Evolutionary conservation across 495 filamentous ascomycete species (phyloP).

Genomic region (Hypoxylon crocopeplum): DNA sequence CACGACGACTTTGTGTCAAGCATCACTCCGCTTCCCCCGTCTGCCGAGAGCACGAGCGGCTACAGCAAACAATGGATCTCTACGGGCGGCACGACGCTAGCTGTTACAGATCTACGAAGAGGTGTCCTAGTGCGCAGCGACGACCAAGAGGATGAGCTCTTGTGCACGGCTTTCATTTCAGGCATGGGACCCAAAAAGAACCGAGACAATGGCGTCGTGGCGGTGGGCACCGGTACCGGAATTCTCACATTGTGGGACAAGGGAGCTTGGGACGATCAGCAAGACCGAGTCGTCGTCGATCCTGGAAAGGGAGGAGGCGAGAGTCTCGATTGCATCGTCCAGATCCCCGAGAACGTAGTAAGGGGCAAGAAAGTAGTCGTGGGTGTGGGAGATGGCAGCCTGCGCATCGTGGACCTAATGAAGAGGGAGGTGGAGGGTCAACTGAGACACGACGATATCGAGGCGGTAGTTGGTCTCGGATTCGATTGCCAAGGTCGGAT

Average conservation of each 20-base stretch:
- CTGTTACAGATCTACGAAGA: conserved; percentile 83
- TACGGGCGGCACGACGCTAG: conserved; percentile 87
- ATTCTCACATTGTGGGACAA: conserved; percentile 92
- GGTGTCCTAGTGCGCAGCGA: conserved; percentile 86
- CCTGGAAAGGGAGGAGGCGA: conserved; percentile 65
- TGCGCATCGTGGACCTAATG: conserved; percentile 54
- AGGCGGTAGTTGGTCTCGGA: conserved; percentile 76
- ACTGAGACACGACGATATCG: conserved; percentile 81
- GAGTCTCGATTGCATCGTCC: conserved; percentile 72
- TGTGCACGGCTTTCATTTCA: conserved; percentile 77
- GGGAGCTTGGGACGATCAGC: conserved; percentile 92
- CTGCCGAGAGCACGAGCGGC: conserved; percentile 77
- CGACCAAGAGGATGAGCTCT: conserved; percentile 91
- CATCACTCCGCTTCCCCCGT: conserved; percentile 81
- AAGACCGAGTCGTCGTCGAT: conserved; percentile 81
- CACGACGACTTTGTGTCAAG: conserved; percentile 95
- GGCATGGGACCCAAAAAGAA: conserved; percentile 65
- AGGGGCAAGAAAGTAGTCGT: conserved; percentile 73
- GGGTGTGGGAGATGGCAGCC: conserved; percentile 75
- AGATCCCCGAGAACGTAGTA: conserved; percentile 69
- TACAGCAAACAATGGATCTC: conserved; percentile 92
- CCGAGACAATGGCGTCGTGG: conserved; percentile 73
- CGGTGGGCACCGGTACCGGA: conserved; percentile 80
- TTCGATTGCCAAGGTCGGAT: conserved; percentile 85
- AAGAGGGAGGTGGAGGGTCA: conserved; percentile 51